Conservation (phyloP, 306 rosid species). For the Medicago arabica region DNA sequence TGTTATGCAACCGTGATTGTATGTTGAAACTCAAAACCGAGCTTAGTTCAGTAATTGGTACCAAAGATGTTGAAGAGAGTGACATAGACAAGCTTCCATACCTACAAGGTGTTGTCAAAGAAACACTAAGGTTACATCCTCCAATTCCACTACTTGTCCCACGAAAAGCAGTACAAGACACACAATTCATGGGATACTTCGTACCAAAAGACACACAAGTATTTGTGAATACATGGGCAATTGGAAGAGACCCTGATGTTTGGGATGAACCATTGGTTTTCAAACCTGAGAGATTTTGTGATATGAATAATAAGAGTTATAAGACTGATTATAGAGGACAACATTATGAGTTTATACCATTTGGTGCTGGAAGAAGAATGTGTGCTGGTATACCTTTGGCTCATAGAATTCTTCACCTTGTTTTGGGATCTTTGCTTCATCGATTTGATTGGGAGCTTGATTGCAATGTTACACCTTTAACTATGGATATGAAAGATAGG, state of each 20-base stretch:
- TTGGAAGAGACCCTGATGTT: constrained; percentile 63
- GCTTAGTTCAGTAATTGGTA: constrained; percentile 46
- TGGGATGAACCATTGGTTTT: constrained; percentile 53
- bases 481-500: constrained; percentile 53
- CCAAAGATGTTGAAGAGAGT: constrained; percentile 52
- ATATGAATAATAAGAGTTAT: not conserved
- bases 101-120: constrained; percentile 51
- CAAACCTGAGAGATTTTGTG: constrained; percentile 60
- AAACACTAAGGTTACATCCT: constrained; percentile 60
- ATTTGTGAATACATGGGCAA: constrained; percentile 64
- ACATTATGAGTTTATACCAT: constrained; percentile 54
- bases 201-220: constrained; percentile 63
- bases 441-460: constrained; percentile 65
- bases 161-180: constrained; percentile 47
- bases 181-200: constrained; percentile 51
- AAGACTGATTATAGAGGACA: constrained; percentile 52
- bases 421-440: constrained; percentile 60
- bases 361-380: constrained; percentile 65
- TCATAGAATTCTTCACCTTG: constrained; percentile 50
- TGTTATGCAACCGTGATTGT: constrained; percentile 41
- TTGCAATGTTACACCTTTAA: constrained; percentile 35
- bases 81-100: constrained; percentile 60
- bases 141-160: constrained; percentile 68
- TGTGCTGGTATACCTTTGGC: constrained; percentile 64
- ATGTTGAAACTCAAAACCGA: constrained; percentile 48